These are phyloP conservation scores for Apiotrichum gracile DNA, from an alignment of 1,284 basidiomycete species.

Conservation along the genomic window DNA sequence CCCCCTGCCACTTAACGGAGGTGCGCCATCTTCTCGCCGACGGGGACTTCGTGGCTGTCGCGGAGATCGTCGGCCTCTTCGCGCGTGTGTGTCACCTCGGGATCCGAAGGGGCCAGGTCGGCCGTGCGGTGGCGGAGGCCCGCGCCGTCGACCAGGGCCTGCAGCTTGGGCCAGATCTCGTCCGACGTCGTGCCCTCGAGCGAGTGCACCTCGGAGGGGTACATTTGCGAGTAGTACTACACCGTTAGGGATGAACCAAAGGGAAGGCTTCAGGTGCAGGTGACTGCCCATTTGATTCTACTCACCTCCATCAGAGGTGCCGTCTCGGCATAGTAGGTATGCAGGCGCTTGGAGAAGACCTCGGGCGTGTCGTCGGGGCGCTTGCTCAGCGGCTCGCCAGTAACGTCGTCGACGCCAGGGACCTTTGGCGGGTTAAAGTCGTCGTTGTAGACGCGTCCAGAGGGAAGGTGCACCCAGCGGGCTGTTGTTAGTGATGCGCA, in stretches of 20 bases:
- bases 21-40: slow-evolving; percentile 16
- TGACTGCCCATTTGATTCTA: background rate
- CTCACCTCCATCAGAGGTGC: slow-evolving; percentile 64
- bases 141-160: slow-evolving; percentile 39
- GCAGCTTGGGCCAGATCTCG: slow-evolving; percentile 53
- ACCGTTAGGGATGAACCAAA: background rate
- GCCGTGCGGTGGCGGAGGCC: slow-evolving; percentile 23
- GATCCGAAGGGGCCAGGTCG: slow-evolving; percentile 10
- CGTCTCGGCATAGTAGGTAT: slow-evolving; percentile 79
- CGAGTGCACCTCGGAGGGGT: slow-evolving; percentile 59
- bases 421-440: slow-evolving; percentile 84
- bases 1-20: background rate
- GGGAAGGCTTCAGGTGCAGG: background rate
- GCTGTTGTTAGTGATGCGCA: slow-evolving; percentile 46
- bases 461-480: slow-evolving; percentile 88
- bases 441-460: slow-evolving; percentile 89
- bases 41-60: slow-evolving; percentile 24
- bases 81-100: slow-evolving; percentile 29
- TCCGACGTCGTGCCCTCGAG: slow-evolving; percentile 79
- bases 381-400: slow-evolving; percentile 82
- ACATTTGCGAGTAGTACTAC: slow-evolving; percentile 61
- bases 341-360: slow-evolving; percentile 71
- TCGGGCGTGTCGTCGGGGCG: slow-evolving; percentile 90
- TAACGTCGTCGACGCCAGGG: slow-evolving; percentile 81
- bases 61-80: slow-evolving; percentile 43